These are phyloP conservation scores for Salicornia ramosissima DNA, from an alignment of 148 eudicot species.

Conservation along the genomic window DNA sequence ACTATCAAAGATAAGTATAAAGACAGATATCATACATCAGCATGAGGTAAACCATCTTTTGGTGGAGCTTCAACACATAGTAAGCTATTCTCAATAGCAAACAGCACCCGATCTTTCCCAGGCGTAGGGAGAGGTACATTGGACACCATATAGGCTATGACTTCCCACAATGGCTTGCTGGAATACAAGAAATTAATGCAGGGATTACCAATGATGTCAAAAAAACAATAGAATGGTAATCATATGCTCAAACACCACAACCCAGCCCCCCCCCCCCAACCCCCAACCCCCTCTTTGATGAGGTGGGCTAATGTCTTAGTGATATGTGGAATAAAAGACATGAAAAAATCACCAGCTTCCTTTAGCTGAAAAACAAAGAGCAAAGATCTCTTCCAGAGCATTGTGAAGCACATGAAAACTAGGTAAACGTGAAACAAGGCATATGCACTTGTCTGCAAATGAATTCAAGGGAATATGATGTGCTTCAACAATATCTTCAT, in stretches of 20 bases:
- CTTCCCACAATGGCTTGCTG: conserved; percentile 99
- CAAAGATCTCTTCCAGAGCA: conserved; percentile 78
- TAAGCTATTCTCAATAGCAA: conserved; percentile 86
- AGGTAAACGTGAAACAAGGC: conserved; percentile 89
- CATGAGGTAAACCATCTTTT: conserved; percentile 90
- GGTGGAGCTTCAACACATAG: conserved; percentile 90
- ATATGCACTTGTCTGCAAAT: conserved; percentile 94
- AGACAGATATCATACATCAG: conserved; percentile 56
- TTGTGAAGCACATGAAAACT: conserved; percentile 68
- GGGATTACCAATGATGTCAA: background rate
- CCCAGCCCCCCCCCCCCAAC: background rate
- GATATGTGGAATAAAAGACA: too few relatives aligned
- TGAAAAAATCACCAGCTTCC: conserved; percentile 73
- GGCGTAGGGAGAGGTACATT: conserved; percentile 89
- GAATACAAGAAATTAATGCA: conserved; percentile 29
- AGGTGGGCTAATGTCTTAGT: background rate
- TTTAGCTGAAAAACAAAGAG: conserved; percentile 67
- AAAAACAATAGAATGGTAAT: conserved; percentile 5
- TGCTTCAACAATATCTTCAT: conserved; percentile 86
- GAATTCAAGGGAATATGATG: conserved; percentile 70
- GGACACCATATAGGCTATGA: conserved; percentile 63
- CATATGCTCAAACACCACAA: too few relatives aligned
- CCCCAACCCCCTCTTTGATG: background rate
- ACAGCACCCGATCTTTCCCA: conserved; percentile 80
- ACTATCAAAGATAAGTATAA: conserved; percentile 8